These are phyloP conservation scores for Huntiella decipiens DNA, from an alignment of 2,329 filamentous ascomycete species.

Conservation along the genomic window DNA sequence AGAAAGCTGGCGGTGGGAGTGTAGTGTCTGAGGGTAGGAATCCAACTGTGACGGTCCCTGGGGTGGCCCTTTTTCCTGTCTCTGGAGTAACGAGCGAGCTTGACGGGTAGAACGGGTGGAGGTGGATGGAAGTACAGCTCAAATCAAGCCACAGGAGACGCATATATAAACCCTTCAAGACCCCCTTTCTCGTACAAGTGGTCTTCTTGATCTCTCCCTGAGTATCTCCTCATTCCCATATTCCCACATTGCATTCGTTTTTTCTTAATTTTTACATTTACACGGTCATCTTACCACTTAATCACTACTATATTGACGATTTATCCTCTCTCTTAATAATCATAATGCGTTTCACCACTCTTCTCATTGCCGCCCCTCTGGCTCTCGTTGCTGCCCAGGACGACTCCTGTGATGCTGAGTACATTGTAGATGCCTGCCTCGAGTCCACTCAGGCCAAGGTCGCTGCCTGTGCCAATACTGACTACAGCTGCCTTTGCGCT, in stretches of 20 bases:
- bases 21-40: too few species aligned
- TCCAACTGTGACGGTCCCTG: too few species aligned
- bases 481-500: slow-evolving; percentile 30
- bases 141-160: too few species aligned
- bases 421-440: slow-evolving; percentile 29
- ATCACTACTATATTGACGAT: neutral
- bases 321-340: slow-evolving; percentile 1
- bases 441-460: slow-evolving; percentile 22
- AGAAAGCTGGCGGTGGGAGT: too few species aligned
- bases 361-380: slow-evolving; percentile 20
- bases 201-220: neutral
- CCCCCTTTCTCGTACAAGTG: too few species aligned
- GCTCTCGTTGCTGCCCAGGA: slow-evolving; percentile 17
- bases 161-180: too few species aligned
- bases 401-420: slow-evolving; percentile 23
- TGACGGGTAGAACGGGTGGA: too few species aligned
- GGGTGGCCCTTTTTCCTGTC: neutral
- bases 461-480: slow-evolving; percentile 20
- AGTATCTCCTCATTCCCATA: slow-evolving; percentile 1
- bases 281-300: neutral
- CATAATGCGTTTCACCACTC: slow-evolving; percentile 27
- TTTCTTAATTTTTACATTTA: neutral
- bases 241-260: neutral
- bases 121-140: too few species aligned
- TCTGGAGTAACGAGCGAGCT: neutral